Percentiles rank a stretch among this genome's conserved stretches.
Conservation (phyloP, 129 eudicot species). For the Mikania micrantha region DNA sequence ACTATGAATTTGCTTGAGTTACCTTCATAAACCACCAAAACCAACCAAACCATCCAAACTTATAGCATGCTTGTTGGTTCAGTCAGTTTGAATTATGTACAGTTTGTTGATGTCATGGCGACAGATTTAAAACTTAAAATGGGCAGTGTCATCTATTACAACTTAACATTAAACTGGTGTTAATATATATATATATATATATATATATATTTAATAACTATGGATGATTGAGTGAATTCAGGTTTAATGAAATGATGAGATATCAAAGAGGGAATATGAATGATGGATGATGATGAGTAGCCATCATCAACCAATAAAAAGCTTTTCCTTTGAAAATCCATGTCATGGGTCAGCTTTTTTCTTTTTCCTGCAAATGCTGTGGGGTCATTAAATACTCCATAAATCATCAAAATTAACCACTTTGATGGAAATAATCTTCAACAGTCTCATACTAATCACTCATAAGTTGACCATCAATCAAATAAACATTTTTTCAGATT, state of each 20-base stretch:
- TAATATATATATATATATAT: too few species aligned
- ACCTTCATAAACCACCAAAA: too few species aligned
- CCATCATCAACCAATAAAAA: conserved; percentile 26
- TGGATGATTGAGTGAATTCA: conserved; percentile 6
- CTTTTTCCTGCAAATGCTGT: conserved; percentile 11
- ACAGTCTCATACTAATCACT: conserved; percentile 1
- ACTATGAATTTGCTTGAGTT: too few species aligned
- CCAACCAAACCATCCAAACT: too few species aligned
- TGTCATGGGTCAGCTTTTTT: too few species aligned
- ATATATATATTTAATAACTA: neutral
- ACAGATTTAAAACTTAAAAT: too few species aligned
- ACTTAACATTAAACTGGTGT: too few species aligned
- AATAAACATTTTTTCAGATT: neutral
- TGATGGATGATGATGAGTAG: conserved; percentile 13
- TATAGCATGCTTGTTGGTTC: too few species aligned
- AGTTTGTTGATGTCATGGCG: too few species aligned
- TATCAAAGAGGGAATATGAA: conserved; percentile 16
- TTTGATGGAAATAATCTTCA: neutral
- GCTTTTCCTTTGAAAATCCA: conserved; percentile 15
- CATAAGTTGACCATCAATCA: conserved; percentile 1
- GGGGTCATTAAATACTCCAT: conserved; percentile 5
- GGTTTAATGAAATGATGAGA: conserved; percentile 22
- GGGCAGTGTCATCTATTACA: too few species aligned
- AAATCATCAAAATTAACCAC: neutral
- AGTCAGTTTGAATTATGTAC: too few species aligned